These are phyloP conservation scores for Halophytophthora batemanensis DNA, from an alignment of 352 stramenopile species.

Conservation along the genomic window DNA sequence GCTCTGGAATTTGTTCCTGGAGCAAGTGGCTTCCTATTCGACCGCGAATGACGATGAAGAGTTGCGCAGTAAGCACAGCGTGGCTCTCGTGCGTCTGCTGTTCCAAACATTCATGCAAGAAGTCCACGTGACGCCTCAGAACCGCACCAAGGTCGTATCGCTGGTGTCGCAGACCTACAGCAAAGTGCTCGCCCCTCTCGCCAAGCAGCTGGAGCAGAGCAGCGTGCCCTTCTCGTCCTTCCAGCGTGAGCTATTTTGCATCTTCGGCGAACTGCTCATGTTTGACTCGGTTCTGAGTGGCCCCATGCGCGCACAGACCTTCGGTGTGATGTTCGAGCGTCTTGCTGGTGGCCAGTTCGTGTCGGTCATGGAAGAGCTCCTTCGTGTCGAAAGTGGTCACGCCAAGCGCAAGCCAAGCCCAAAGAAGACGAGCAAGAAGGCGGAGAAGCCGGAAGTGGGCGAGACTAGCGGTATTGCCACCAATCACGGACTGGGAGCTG, in stretches of 20 bases:
- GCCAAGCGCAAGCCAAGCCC: not conserved
- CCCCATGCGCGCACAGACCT: conserved; percentile 36
- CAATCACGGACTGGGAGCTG: conserved; percentile 24
- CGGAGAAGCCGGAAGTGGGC: not conserved
- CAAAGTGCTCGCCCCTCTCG: conserved; percentile 40
- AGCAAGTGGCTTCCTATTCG: conserved; percentile 36
- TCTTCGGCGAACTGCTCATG: conserved; percentile 77
- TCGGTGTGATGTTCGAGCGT: conserved; percentile 43
- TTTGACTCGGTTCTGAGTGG: conserved; percentile 55
- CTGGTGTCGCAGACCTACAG: conserved; percentile 55
- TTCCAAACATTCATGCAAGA: conserved; percentile 79
- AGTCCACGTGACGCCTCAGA: conserved; percentile 76
- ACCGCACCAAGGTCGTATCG: conserved; percentile 51
- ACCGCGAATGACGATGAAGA: conserved; percentile 10
- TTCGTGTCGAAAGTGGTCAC: conserved; percentile 13
- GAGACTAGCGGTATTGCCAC: conserved; percentile 3
- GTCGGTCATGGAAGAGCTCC: conserved; percentile 34
- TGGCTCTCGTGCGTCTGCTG: conserved; percentile 64
- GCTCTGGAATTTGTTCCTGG: conserved; percentile 65
- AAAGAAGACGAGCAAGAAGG: conserved; percentile 17
- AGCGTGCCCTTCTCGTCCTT: conserved; percentile 28
- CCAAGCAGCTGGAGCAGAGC: conserved; percentile 13
- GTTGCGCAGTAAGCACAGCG: conserved; percentile 10
- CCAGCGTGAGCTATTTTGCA: conserved; percentile 61
- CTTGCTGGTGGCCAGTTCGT: conserved; percentile 34